Percentiles rank a stretch among this genome's conserved stretches.
Conservation (phyloP, 371 early-diverging fungal genomes). For the Nematocida displodere region DNA sequence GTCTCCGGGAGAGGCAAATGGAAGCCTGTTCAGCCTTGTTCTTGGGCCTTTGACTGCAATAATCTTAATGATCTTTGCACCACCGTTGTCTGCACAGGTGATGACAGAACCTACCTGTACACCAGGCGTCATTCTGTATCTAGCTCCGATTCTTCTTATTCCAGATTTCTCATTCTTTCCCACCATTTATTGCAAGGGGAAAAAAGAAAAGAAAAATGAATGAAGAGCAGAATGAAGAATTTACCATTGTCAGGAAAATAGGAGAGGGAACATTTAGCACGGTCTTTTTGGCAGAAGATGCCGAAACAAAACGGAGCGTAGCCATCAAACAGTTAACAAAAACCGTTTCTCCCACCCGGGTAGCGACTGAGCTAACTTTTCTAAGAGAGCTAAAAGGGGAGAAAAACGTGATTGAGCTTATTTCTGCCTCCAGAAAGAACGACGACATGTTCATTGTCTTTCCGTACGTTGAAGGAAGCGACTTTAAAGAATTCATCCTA, state of each 20-base stretch:
- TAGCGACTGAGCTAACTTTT: slow-evolving; percentile 78
- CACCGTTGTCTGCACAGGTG: slow-evolving; percentile 99
- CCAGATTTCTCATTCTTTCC: slow-evolving; percentile 55
- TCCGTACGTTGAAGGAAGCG: slow-evolving; percentile 77
- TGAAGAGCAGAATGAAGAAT: slow-evolving; percentile 22
- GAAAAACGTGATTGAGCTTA: slow-evolving; percentile 70
- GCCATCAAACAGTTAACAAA: slow-evolving; percentile 83
- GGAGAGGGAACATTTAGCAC: slow-evolving; percentile 78
- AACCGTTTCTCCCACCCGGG: slow-evolving; percentile 75
- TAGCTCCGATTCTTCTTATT: slow-evolving; percentile 40
- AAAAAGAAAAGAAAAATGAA: slow-evolving; percentile 51
- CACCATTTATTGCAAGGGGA: slow-evolving; percentile 51
- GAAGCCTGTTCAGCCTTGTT: slow-evolving; percentile 93
- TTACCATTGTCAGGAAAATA: slow-evolving; percentile 52
- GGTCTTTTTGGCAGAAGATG: slow-evolving; percentile 77
- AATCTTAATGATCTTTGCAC: slow-evolving; percentile 97
- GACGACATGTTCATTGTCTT: slow-evolving; percentile 78
- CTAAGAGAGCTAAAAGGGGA: slow-evolving; percentile 69
- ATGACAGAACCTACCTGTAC: slow-evolving; percentile 96
- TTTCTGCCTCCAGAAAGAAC: slow-evolving; percentile 72
- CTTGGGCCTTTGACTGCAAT: slow-evolving; percentile 92
- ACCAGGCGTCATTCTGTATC: slow-evolving; percentile 73
- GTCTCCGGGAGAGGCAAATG: slow-evolving; percentile 97
- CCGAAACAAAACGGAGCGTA: slow-evolving; percentile 68
- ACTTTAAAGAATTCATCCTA: slow-evolving; percentile 71